Evolutionary conservation across 768 basidiomycete genomes (phyloP).

Genomic region (Tricholoma bakamatsutake): DNA sequence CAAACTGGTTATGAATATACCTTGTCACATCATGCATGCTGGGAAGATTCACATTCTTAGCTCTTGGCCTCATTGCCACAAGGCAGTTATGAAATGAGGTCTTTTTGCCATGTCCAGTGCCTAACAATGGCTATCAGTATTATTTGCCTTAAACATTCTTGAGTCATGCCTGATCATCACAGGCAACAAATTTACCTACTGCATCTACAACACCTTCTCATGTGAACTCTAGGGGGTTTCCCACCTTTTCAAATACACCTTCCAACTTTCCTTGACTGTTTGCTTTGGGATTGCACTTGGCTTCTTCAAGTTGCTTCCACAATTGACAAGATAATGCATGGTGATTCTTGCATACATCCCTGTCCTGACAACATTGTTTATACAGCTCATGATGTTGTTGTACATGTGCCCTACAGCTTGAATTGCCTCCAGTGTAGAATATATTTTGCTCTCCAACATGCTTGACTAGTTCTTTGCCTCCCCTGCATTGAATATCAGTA

Average conservation of each 20-base stretch:
- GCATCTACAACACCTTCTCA: neutral
- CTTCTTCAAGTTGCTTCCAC: conserved; percentile 3
- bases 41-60: neutral
- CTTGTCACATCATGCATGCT: neutral
- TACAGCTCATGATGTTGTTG: neutral
- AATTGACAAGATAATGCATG: conserved; percentile 7
- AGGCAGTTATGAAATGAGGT: neutral
- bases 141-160: no score
- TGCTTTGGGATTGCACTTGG: neutral
- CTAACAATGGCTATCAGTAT: no score
- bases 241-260: neutral
- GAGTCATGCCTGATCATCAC: conserved; percentile 4
- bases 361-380: neutral
- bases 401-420: neutral
- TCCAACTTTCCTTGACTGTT: conserved; percentile 5
- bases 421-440: neutral
- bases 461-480: neutral
- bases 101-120: neutral
- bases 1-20: neutral
- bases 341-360: conserved; percentile 1
- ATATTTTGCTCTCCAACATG: neutral
- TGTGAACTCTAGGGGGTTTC: neutral
- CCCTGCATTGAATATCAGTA: neutral
- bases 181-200: neutral
- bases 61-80: neutral